Evolutionary conservation across 1,284 basidiomycete species (phyloP).

Genomic region (Cutaneotrichosporon sp.): DNA sequence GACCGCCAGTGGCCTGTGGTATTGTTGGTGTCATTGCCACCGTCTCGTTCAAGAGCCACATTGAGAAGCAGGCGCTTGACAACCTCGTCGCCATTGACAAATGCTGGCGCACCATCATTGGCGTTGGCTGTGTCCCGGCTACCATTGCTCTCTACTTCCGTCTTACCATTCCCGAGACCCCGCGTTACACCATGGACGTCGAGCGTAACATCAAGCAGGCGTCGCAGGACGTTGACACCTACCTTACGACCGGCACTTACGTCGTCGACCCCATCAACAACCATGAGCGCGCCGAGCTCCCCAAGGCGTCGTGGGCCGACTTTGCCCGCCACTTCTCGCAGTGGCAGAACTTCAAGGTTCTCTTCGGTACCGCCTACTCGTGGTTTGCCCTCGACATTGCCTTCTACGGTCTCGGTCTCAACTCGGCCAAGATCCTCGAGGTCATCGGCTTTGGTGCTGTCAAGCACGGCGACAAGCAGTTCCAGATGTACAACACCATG

Average conservation of each 20-base stretch:
- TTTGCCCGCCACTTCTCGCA: conserved; percentile 54
- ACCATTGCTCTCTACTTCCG: conserved; percentile 53
- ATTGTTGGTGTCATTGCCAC: conserved; percentile 65
- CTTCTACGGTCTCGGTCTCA: conserved; percentile 79
- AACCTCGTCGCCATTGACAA: conserved; percentile 47
- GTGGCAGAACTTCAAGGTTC: conserved; percentile 52
- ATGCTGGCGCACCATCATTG: conserved; percentile 53
- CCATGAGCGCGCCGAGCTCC: conserved; percentile 58
- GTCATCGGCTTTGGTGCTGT: conserved; percentile 53
- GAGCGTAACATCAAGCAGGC: conserved; percentile 75
- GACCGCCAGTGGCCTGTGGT: conserved; percentile 53
- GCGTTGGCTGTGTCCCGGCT: conserved; percentile 50
- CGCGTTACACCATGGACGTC: conserved; percentile 85
- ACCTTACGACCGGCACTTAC: conserved; percentile 56
- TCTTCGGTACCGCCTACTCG: conserved; percentile 50
- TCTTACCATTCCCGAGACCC: conserved; percentile 51
- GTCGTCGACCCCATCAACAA: conserved; percentile 57
- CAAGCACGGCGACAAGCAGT: conserved; percentile 34
- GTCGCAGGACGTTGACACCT: conserved; percentile 58
- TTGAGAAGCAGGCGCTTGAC: conserved; percentile 53
- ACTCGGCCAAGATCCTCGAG: conserved; percentile 60
- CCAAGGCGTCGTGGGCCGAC: conserved; percentile 61
- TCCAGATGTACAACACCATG: conserved; percentile 39
- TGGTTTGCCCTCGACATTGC: conserved; percentile 72
- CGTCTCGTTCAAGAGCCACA: conserved; percentile 61